Evolutionary conservation across 2,329 filamentous ascomycete genomes (phyloP).

Genomic region (Pseudogymnoascus sp.): DNA sequence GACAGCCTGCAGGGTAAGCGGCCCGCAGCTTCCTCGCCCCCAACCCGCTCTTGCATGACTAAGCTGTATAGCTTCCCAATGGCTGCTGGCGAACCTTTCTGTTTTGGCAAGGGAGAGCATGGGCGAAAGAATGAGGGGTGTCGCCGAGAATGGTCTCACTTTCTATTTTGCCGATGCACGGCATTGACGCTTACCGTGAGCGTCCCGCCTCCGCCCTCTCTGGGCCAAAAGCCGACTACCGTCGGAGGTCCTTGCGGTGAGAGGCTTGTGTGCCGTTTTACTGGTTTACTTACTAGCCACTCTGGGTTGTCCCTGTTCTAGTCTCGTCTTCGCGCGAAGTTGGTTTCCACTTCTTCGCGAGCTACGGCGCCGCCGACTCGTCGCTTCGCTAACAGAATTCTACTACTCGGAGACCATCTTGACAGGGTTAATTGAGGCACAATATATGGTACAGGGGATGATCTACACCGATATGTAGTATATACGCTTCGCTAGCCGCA

Average conservation of each 20-base stretch:
- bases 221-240: background rate
- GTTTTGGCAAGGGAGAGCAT: background rate
- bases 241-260: background rate
- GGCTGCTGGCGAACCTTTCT: background rate
- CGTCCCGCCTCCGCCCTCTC: background rate
- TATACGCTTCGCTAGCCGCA: constrained; percentile 1
- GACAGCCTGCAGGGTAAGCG: background rate
- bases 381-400: background rate
- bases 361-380: background rate
- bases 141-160: background rate
- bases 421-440: constrained; percentile 8
- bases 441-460: background rate
- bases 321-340: background rate
- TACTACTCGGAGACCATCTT: background rate
- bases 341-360: background rate
- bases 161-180: constrained; percentile 8
- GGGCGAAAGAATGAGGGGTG: background rate
- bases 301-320: background rate
- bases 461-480: background rate
- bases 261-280: background rate
- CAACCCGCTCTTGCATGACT: background rate
- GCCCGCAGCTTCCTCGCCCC: constrained; percentile 4
- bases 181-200: constrained; percentile 6
- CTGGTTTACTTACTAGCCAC: background rate
- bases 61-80: background rate